Conservation (phyloP, 306 rosid species). For the Bauhinia variegata region DNA sequence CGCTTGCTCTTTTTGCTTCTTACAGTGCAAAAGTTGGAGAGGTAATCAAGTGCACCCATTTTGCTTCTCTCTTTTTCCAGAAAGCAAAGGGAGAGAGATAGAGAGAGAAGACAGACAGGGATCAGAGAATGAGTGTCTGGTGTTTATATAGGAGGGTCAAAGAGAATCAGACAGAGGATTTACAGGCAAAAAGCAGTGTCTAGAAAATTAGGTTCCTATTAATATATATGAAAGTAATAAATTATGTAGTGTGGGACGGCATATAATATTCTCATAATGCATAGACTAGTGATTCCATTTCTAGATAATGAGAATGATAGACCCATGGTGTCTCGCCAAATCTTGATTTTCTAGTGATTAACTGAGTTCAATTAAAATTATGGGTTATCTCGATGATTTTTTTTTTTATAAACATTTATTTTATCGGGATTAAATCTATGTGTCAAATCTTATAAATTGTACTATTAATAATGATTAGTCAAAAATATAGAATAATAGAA, state of each 20-base stretch:
- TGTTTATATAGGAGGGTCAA: slow-evolving; percentile 44
- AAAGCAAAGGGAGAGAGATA: slow-evolving; percentile 31
- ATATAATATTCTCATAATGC: slow-evolving; percentile 37
- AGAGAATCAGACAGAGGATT: slow-evolving; percentile 19
- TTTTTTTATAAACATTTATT: too few species aligned
- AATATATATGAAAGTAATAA: too few species aligned
- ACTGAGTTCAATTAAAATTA: too few species aligned
- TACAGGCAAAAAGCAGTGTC: slow-evolving; percentile 25
- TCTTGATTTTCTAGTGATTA: too few species aligned
- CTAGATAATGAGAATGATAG: too few species aligned
- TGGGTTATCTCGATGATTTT: too few species aligned
- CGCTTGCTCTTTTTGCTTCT: slow-evolving; percentile 58
- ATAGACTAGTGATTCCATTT: slow-evolving; percentile 34
- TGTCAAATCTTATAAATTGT: too few species aligned
- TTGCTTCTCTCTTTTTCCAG: slow-evolving; percentile 24
- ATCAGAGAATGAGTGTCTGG: slow-evolving; percentile 12
- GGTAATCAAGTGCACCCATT: slow-evolving; percentile 89
- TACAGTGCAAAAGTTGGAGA: slow-evolving; percentile 68
- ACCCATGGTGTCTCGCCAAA: too few species aligned
- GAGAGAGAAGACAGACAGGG: slow-evolving; percentile 28
- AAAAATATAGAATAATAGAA: too few species aligned
- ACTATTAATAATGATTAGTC: too few species aligned
- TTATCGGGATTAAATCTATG: too few species aligned
- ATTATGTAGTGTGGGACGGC: slow-evolving; percentile 9
- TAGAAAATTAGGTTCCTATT: slow-evolving; percentile 19